These are phyloP conservation scores for Polychaeton citri DNA, from an alignment of 2,329 filamentous ascomycete species.

Conservation along the genomic window DNA sequence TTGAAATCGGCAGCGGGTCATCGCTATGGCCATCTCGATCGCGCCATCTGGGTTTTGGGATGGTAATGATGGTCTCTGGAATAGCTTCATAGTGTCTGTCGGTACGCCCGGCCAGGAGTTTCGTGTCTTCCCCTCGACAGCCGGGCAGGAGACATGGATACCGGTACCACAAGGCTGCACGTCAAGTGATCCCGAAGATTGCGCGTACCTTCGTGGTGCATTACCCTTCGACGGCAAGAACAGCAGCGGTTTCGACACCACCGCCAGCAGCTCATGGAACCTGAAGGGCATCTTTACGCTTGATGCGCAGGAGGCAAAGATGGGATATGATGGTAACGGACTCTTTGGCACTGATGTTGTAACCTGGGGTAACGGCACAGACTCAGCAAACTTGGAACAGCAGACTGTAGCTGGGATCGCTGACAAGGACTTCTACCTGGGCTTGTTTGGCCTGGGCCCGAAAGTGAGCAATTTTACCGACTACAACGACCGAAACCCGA, in stretches of 20 bases:
- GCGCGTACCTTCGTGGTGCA: conserved; percentile 17
- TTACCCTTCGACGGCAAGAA: conserved; percentile 12
- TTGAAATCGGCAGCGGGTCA: no score
- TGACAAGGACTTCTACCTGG: conserved; percentile 24
- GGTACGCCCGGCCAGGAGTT: conserved; percentile 14
- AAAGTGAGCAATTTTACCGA: conserved; percentile 26
- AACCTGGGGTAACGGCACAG: conserved; percentile 9
- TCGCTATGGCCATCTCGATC: not conserved
- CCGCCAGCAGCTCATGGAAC: conserved; percentile 21
- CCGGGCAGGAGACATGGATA: conserved; percentile 23
- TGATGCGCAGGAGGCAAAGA: conserved; percentile 13
- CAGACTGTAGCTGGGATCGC: conserved; percentile 25
- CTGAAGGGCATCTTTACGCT: conserved; percentile 21
- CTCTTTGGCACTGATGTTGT: conserved; percentile 24
- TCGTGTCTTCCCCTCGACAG: conserved; percentile 14
- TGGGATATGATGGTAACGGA: conserved; percentile 20
- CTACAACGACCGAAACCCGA: conserved; percentile 19
- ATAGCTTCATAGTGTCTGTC: conserved; percentile 11
- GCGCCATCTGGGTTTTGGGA: conserved; percentile 4
- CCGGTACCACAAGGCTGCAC: conserved; percentile 22
- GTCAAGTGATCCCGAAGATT: conserved; percentile 9
- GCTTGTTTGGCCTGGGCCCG: conserved; percentile 24
- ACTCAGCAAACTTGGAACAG: conserved; percentile 12
- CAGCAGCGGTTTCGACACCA: conserved; percentile 15
- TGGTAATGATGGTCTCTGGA: conserved; percentile 14